A percentile compares a stretch with the other conserved stretches of the same genome.
These are phyloP conservation scores for Rhodosporidiobolus sp. DNA, from an alignment of 768 basidiomycete genomes.

Conservation along the genomic window DNA sequence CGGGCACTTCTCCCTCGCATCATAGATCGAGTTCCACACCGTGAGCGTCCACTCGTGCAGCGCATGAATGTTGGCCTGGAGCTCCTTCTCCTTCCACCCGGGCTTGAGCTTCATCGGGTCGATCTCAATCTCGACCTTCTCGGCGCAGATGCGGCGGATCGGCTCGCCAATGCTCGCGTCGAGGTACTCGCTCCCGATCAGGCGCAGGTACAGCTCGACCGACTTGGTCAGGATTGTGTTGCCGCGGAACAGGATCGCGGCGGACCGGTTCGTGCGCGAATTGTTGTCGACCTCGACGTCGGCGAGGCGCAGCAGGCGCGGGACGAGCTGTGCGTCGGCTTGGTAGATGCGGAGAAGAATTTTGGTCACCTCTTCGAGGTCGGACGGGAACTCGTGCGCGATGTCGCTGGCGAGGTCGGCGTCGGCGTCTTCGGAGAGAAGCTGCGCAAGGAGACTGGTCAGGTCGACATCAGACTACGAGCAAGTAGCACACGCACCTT, in stretches of 20 bases:
- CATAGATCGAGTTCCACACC: constrained; percentile 78
- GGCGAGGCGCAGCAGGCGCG: constrained; percentile 68
- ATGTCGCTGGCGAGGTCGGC: constrained; percentile 62
- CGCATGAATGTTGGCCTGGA: constrained; percentile 65
- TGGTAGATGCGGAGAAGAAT: constrained; percentile 61
- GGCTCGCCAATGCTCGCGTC: constrained; percentile 72
- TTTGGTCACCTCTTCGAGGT: constrained; percentile 58
- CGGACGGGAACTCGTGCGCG: constrained; percentile 62
- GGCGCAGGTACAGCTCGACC: constrained; percentile 74
- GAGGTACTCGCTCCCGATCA: constrained; percentile 74
- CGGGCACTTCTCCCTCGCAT: constrained; percentile 66
- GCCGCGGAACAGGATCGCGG: constrained; percentile 58
- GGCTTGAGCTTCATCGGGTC: constrained; percentile 60
- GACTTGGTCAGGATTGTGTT: constrained; percentile 59
- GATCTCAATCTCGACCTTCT: constrained; percentile 75
- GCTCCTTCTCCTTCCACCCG: constrained; percentile 50
- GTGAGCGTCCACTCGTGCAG: constrained; percentile 74
- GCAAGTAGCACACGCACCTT: constrained; percentile 52
- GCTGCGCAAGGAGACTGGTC: neutral
- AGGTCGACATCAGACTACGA: constrained; percentile 58
- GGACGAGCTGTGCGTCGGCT: constrained; percentile 56
- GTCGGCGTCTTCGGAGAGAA: constrained; percentile 38
- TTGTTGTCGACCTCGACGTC: constrained; percentile 68
- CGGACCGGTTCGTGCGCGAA: constrained; percentile 55
- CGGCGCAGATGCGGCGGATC: constrained; percentile 66